Conservation (phyloP, 306 rosid genomes). For the Quercus engelmannii region DNA sequence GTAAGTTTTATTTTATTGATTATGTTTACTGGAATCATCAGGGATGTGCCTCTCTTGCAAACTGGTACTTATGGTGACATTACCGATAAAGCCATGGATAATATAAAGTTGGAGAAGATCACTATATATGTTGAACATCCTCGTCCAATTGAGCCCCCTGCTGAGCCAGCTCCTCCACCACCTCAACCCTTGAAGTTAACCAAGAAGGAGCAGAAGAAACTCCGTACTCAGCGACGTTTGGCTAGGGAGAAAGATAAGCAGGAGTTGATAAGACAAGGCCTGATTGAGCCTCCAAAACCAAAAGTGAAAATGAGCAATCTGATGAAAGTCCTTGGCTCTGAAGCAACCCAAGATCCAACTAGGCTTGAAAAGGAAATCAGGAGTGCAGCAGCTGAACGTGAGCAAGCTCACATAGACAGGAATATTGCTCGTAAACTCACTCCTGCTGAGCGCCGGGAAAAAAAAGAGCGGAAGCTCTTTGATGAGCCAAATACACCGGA, state of each 20-base stretch:
- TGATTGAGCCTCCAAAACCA: conserved; percentile 88
- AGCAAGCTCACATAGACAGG: conserved; percentile 96
- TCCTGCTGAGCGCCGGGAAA: conserved; percentile 93
- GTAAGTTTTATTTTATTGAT: background rate
- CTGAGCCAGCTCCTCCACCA: conserved; percentile 97
- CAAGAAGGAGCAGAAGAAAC: conserved; percentile 93
- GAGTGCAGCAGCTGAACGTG: conserved; percentile 97
- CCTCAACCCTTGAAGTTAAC: conserved; percentile 96
- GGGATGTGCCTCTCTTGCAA: conserved; percentile 70
- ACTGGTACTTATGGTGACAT: conserved; percentile 61
- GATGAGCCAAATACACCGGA: conserved; percentile 67
- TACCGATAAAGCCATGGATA: conserved; percentile 34
- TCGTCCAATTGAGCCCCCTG: conserved; percentile 95
- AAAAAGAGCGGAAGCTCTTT: conserved; percentile 87
- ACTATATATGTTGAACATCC: conserved; percentile 89
- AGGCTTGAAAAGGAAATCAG: conserved; percentile 88
- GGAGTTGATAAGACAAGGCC: conserved; percentile 97
- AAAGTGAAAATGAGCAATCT: conserved; percentile 95
- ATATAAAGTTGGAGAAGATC: conserved; percentile 69
- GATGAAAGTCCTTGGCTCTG: conserved; percentile 93
- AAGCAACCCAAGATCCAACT: conserved; percentile 99
- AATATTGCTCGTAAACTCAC: conserved; percentile 97
- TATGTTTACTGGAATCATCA: conserved; percentile 23
- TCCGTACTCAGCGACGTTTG: conserved; percentile 85
- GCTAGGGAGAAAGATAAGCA: conserved; percentile 90